Evolutionary conservation across 2,329 filamentous ascomycete genomes (phyloP), one percentile per base, ranked within the genome.

Genomic region (Ophiocordyceps camponoti-floridani): DNA sequence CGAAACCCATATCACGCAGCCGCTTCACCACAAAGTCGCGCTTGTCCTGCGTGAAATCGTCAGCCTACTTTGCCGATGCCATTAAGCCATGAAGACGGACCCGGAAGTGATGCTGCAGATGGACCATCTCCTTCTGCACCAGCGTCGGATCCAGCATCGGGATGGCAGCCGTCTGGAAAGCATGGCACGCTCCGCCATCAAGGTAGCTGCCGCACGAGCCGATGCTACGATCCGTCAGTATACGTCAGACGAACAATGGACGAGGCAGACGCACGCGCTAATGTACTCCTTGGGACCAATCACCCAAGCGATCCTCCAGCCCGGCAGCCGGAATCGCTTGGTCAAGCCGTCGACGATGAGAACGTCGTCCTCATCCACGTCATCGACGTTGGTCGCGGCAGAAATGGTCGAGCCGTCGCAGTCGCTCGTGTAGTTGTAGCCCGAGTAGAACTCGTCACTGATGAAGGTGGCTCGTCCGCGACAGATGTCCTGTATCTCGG

Each of bases 301-400:
- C 53, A 96, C 87, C 89, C 89, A 96, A 7, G 89, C 88, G 40
- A 96, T 88, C 59, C 89, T 83, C 87, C 89, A 96, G 49, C 89
- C 89, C 1, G 89, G 89, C 30, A 96, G 78, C 52, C 89, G 81
- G 75, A 96, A 96, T 49, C 89, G 83, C 74, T 96, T 96, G 54
- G 89, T 96, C 26, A 96, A 73, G 43, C 89, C 89, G 58, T 96
- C 89, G 51, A 96, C 89, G 61, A 96, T 84, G 51, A 96, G 75
- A 2, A 96, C 88, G 56, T 94, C 85, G 48, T 93, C 85, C 56
- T 84, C 75, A 58, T 95, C 77, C 14, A 95, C 87, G 54, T 95
- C 87, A 46, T 86, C 74, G 43, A 96, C 76, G 60, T 96, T 94
- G 57, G 85, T 82, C 5, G 89, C 89, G 9, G 87, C 82, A 43